A percentile compares a stretch with the other conserved stretches of the same genome.
phyloP scores from a whole-genome alignment of 768 basidiomycete species.

The Leccinum broughii region DNA sequence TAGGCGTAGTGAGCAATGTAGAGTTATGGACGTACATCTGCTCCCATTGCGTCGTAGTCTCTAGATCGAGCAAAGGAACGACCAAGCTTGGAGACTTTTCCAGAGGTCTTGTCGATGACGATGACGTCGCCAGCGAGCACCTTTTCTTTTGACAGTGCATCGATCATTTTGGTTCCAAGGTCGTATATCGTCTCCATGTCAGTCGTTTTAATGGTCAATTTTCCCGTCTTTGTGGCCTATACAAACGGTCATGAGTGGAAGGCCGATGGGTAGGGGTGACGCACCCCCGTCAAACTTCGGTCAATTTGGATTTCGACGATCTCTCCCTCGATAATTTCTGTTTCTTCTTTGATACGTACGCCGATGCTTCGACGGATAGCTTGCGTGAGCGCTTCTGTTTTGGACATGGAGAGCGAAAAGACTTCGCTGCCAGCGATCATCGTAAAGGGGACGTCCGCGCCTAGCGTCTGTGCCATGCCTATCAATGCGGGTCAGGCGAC shows the following conservation, averaged over 20 bases:
- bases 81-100: conserved; percentile 94
- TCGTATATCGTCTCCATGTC: conserved; percentile 99
- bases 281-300: conserved; percentile 91
- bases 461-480: conserved; percentile 97
- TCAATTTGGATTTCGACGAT: conserved; percentile 99
- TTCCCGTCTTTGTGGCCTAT: conserved; percentile 96
- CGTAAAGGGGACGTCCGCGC: conserved; percentile 94
- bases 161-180: conserved; percentile 98
- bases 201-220: conserved; percentile 95
- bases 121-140: conserved; percentile 94
- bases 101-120: conserved; percentile 95
- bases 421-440: conserved; percentile 98
- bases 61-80: conserved; percentile 95
- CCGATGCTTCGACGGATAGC: conserved; percentile 96
- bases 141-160: conserved; percentile 95
- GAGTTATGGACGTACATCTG: conserved; percentile 67
- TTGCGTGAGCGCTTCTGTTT: conserved; percentile 97
- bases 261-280: conserved; percentile 12
- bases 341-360: conserved; percentile 96
- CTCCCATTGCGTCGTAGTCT: conserved; percentile 99
- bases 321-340: conserved; percentile 96
- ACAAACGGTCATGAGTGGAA: neutral
- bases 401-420: conserved; percentile 97
- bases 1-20: neutral
- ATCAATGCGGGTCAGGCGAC: neutral